Base-by-base conservation (phyloP, 257 asterid species). In the Ballota nigra region DNA sequence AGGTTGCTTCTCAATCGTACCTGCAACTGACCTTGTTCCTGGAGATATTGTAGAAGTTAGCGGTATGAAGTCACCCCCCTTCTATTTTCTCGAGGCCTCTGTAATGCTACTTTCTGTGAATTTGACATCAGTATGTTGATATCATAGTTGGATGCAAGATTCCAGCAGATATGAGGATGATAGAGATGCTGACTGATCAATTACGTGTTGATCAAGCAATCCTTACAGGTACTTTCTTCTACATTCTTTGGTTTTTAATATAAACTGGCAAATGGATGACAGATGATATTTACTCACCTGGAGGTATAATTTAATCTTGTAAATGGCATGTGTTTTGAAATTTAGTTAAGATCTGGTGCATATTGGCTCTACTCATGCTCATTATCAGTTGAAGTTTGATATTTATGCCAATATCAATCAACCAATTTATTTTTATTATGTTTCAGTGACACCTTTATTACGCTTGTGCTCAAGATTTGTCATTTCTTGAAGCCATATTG, bases 131-230 rank as follows among this genome's bases (percentile, higher is more conserved):
- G 13, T 29, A 12, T 75, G 41, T 68, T n/a, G 29, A 61, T 70
- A 67, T 23, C 70, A 53, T 77, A 95, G 99, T 95, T 81, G 99
- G 99, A 33, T 90, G 97, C 95, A 95, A 92, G 87, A 83, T 89
- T 82, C 99, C 99, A 34, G 98, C 99, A 66, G 99, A 95, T 78
- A 71, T 95, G 98, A 83, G 99, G 86, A 95, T 88, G 98, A 79
- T 88, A 68, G 98, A 95, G 86, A 86, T 95, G 88, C 78, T 85
- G 80, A 92, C 85, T 22, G 93, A 95, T 80, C 98, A 88, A 23
- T 75, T 95, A 81, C 97, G 99, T 20, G 97, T 92, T 66, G 99
- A 95, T 86, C 99, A 95, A 79, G 98, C 99, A 11, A 95, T 95
- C 81, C 97, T 95, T 70, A 92, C 99, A 19, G 99, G 99, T 92